Evolutionary conservation across 306 rosid species (phyloP), one percentile per base, ranked within the genome.

Genomic region (Lathyrus aphaca): DNA sequence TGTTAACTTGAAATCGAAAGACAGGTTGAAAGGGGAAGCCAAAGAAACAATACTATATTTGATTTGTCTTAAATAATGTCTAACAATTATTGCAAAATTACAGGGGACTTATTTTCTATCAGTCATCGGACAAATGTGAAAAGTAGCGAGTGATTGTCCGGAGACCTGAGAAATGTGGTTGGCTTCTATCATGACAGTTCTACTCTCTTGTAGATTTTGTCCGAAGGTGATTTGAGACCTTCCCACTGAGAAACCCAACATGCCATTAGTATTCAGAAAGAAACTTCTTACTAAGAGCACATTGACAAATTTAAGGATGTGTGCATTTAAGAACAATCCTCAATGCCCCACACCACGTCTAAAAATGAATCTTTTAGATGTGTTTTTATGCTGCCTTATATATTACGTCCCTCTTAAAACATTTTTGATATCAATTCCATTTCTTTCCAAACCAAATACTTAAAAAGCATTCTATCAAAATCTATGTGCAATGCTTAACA

Each of bases 391-490:
- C 55, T 3, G 5, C 15, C 56, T n/a, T 2, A 43, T 30, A 38
- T 39, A 39, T 39, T 4, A 45, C 13, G 56, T 15, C 38, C 23
- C 21, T 54, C n/a, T 40, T 54, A 8, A 19, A 13, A 37, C 14
- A 7, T 21, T 53, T 37, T 21, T 21, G 18, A 39, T 7, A 44
- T 45, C 61, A 55, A 4, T 32, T 43, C 59, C 2, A 23, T 21
- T 61, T 46, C 27, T 49, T 57, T 44, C 44, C 37, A 67, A 75
- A 30, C 46, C 17, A 39, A 30, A 43, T 23, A 46, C 40, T 76
- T 69, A 30, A 18, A 46, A 60, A 30, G 76, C 38, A n/a, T 46
- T 12, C 1, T 9, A 80, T 68, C 27, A 10, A 64, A 44, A 50
- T 35, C 60, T 18, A 21, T 6, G 42, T 5, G 17, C 56, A 40